Base-by-base conservation (phyloP, 257 asterid genomes). In the Rubia yunnanensis region DNA sequence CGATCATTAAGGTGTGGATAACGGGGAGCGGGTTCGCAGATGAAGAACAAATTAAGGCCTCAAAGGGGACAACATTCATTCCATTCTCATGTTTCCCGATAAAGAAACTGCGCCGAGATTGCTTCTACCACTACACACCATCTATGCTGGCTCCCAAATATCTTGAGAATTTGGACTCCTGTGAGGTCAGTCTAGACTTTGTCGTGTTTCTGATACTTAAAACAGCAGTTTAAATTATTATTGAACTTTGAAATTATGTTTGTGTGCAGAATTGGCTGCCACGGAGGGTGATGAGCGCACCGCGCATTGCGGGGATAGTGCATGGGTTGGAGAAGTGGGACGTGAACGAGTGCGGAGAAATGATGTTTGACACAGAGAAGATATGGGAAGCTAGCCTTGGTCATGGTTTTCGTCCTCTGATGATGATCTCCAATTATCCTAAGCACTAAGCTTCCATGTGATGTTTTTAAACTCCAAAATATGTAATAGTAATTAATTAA, bases 121-220 rank as follows among this genome's bases (percentile, higher is more conserved):
- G 87, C 80, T 58, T 60, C 64, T 82, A 79, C 73, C 62, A 46
- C 68, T 60, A 61, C 44, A 77, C 83, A 23, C 87, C 87, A 46
- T 77, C 87, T 27, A 77, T 82, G 85, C 27, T 77, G 54, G 68
- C 80, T 71, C 83, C 87, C 3, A 77, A 79, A 57, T 61, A 70
- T 66, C 80, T 79, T 27, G 78, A 82, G 64, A 82, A 82, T 49
- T 63, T 82, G 18, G 83, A 82, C 71, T 82, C 87, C 49, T 82
- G 87, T 64, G 87, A 82, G 85, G 87, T 82, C 20, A 65, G 77
- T 46, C 23, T 27, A 7, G 15, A 15, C 20, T 44, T 9, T 14
- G 17, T 44, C 22, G 20, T 1, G n/a, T 14, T 41, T 41, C 18
- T 11, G 49, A 41, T 11, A 41, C 49, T 41, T 6, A 44, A 15